Evolutionary conservation across 2,329 filamentous ascomycete genomes (phyloP).

Genomic region (Aspergillus intermedius): DNA sequence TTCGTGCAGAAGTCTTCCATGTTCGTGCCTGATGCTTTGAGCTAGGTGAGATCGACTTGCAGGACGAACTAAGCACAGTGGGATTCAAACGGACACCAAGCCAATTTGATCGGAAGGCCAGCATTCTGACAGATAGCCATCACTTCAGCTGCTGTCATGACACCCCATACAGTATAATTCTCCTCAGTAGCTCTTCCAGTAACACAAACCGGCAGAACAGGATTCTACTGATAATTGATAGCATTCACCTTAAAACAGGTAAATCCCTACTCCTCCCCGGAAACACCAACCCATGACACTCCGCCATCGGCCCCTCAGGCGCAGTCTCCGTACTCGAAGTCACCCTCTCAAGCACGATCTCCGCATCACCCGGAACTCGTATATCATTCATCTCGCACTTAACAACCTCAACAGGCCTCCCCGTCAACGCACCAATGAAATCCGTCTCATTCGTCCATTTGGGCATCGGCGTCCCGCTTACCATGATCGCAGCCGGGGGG

Average conservation of each 20-base stretch:
- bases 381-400: slow-evolving; percentile 14
- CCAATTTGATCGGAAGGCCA: slow-evolving; percentile 10
- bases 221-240: slow-evolving; percentile 10
- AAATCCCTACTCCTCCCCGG: slow-evolving; percentile 3
- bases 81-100: slow-evolving; percentile 16
- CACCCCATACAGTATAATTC: slow-evolving; percentile 14
- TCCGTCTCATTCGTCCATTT: slow-evolving; percentile 8
- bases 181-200: slow-evolving; percentile 13
- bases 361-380: slow-evolving; percentile 10
- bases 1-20: slow-evolving; percentile 10
- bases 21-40: slow-evolving; percentile 8
- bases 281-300: slow-evolving; percentile 13
- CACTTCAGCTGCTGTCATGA: slow-evolving; percentile 12
- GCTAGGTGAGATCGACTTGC: slow-evolving; percentile 10
- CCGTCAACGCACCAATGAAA: slow-evolving; percentile 11
- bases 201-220: slow-evolving; percentile 12
- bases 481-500: slow-evolving; percentile 15
- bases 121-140: slow-evolving; percentile 12
- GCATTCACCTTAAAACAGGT: slow-evolving; percentile 11
- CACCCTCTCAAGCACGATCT: slow-evolving; percentile 10
- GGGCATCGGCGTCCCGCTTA: slow-evolving; percentile 10
- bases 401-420: slow-evolving; percentile 11
- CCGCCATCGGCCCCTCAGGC: slow-evolving; percentile 11
- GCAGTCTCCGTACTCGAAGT: slow-evolving; percentile 9
- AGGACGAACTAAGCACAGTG: slow-evolving; percentile 12